A percentile compares a stretch with the other conserved stretches of the same genome.
Conservation (phyloP, 257 asterid species). For the Nicotiana tabacum region DNA sequence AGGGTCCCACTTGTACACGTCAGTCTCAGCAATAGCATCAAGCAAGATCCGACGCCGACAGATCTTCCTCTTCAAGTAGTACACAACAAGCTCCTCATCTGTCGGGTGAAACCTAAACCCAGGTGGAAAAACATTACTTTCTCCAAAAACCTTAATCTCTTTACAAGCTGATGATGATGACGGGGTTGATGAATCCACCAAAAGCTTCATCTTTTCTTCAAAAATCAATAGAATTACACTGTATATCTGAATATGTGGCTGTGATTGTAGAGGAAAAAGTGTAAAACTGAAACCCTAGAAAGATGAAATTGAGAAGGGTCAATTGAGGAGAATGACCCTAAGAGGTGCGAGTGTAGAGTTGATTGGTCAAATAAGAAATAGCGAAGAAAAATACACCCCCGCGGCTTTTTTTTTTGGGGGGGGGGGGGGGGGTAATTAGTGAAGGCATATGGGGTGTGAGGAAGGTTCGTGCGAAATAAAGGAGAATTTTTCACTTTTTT, state of each 20-base stretch:
- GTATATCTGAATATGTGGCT: neutral
- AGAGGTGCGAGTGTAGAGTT: neutral
- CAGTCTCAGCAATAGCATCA: slow-evolving; percentile 63
- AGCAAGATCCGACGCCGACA: slow-evolving; percentile 40
- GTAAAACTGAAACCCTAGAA: neutral
- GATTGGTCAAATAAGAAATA: neutral
- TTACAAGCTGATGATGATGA: neutral
- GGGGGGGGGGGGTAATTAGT: neutral
- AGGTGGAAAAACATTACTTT: slow-evolving; percentile 48
- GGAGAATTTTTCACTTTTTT: too few relatives aligned
- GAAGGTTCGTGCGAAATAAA: neutral
- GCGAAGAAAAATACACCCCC: neutral
- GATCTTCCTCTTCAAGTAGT: slow-evolving; percentile 72
- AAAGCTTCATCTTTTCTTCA: neutral
- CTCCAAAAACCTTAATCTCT: slow-evolving; percentile 30
- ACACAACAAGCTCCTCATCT: slow-evolving; percentile 78
- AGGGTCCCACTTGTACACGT: slow-evolving; percentile 84
- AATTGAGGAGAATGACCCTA: neutral
- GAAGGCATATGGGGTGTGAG: neutral
- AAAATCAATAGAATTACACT: neutral
- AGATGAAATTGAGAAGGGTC: neutral
- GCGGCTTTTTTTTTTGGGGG: neutral
- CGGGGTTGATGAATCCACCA: neutral
- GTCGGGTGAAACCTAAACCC: slow-evolving; percentile 95
- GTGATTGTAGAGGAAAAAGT: neutral